phyloP scores from a whole-genome alignment of 139 green algal species.

The Pleodorina starrii region DNA sequence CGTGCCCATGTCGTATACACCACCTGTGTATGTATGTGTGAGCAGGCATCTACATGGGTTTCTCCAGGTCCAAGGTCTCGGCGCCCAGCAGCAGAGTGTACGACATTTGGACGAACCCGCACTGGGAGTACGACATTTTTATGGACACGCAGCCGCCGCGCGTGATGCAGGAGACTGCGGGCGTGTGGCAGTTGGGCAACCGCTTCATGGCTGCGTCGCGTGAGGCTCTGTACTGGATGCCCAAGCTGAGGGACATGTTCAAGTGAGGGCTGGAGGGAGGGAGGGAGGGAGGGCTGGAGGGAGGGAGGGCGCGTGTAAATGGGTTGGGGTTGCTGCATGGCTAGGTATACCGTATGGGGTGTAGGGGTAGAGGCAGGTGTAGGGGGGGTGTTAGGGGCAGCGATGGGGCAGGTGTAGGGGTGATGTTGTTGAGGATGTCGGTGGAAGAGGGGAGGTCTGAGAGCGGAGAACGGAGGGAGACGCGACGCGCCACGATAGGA shows the following conservation, averaged over 20 bases:
- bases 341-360: too few relatives aligned
- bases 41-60: constrained; percentile 39
- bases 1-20: too few relatives aligned
- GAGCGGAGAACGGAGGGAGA: background rate
- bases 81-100: background rate
- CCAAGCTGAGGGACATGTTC: background rate
- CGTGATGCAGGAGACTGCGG: background rate
- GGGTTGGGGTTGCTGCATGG: too few relatives aligned
- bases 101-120: constrained; percentile 26
- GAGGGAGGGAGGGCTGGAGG: background rate
- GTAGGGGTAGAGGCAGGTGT: too few relatives aligned
- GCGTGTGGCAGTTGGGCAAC: constrained; percentile 49
- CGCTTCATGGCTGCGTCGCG: constrained; percentile 15
- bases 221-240: constrained; percentile 44
- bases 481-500: background rate
- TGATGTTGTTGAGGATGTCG: too few relatives aligned
- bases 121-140: background rate
- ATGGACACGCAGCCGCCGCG: constrained; percentile 26
- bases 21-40: too few relatives aligned
- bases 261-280: background rate
- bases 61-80: background rate
- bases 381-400: too few relatives aligned
- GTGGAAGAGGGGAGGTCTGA: background rate
- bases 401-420: background rate
- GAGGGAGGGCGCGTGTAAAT: background rate